Base-by-base conservation (phyloP, 2,329 filamentous ascomycete genomes). In the Nannizziopsis arthrosporioides region DNA sequence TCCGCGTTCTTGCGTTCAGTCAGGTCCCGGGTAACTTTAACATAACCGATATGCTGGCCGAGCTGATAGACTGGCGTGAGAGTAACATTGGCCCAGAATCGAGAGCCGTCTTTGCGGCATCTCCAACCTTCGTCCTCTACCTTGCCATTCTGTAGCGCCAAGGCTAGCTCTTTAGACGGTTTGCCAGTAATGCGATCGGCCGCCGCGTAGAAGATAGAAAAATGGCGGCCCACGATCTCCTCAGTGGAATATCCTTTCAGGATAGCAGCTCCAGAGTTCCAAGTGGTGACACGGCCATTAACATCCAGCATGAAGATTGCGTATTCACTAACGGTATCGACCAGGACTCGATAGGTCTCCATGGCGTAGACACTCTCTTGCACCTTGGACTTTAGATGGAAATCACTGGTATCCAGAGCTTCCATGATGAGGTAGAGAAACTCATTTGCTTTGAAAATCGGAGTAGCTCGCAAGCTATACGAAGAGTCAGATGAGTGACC, bases 281-380 rank as follows among this genome's bases (percentile, higher is more conserved):
- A 80, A 0, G 76, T 78, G 1, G 68, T 68, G 12, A 80, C 70
- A 54, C 72, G 64, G n/a, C 77, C 77, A 2, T 65, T 61, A 0
- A 73, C 68, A 45, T 79, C 75, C 22, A 80, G 68, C 64, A 80
- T 74, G 56, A 80, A 82, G 51, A 81, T 81, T 49, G 77, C 77
- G 55, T 79, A 80, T 52, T 80, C 75, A 60, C 75, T 77, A 55
- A 80, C 74, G 0, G 73, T 75, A 53, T 81, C 73, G 32, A 81
- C 68, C 30, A 83, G 65, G 35, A 80, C 75, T n/a, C 75, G 74
- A 57, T 80, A 80, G 3, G 71, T 72, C 54, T 78, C 74, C 55
- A 72, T 73, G 45, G 66, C 60, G 56, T 73, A 71, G 47, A 70
- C 57, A 47, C 72, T 67, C 48, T 70, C 67, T 9, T 63, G 63